A percentile compares a stretch with the other conserved stretches of the same genome.
phyloP scores from a whole-genome alignment of 2,329 filamentous ascomycete genomes.

The Aureobasidium sp. region DNA sequence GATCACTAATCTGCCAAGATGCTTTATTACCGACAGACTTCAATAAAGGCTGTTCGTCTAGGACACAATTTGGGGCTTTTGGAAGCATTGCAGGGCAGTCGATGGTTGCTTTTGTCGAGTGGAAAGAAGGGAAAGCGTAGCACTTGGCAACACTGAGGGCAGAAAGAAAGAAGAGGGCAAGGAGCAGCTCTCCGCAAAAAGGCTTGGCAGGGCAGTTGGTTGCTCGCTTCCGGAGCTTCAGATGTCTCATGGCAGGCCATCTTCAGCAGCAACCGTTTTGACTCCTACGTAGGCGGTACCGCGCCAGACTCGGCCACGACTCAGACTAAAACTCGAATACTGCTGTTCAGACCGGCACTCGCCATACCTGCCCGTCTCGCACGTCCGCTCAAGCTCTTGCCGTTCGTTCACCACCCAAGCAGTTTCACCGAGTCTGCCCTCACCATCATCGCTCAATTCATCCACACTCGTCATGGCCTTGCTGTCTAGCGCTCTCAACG shows the following conservation, averaged over 20 bases:
- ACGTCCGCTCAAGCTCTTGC: background rate
- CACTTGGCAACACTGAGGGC: too few species aligned
- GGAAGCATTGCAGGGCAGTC: background rate
- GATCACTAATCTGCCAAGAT: background rate
- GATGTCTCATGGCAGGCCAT: conserved; percentile 2
- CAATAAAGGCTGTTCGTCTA: background rate
- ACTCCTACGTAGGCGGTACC: background rate
- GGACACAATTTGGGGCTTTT: background rate
- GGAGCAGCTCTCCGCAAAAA: background rate
- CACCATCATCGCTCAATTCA: background rate
- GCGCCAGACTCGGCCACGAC: background rate
- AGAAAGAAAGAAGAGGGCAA: background rate
- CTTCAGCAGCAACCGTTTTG: conserved; percentile 1
- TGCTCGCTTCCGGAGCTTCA: background rate
- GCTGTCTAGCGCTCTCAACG: conserved; percentile 62
- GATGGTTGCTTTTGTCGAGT: background rate
- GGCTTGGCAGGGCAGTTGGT: background rate
- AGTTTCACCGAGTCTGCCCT: background rate
- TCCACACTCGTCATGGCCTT: conserved; percentile 53
- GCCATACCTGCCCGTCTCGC: background rate
- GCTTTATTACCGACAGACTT: background rate
- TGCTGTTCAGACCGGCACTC: background rate
- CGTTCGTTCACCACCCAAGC: background rate
- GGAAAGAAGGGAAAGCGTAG: background rate
- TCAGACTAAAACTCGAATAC: background rate